Evolutionary conservation across 2,329 filamentous ascomycete species (phyloP), one percentile per base, ranked within the genome.

Genomic region (Stachybotrys elegans): DNA sequence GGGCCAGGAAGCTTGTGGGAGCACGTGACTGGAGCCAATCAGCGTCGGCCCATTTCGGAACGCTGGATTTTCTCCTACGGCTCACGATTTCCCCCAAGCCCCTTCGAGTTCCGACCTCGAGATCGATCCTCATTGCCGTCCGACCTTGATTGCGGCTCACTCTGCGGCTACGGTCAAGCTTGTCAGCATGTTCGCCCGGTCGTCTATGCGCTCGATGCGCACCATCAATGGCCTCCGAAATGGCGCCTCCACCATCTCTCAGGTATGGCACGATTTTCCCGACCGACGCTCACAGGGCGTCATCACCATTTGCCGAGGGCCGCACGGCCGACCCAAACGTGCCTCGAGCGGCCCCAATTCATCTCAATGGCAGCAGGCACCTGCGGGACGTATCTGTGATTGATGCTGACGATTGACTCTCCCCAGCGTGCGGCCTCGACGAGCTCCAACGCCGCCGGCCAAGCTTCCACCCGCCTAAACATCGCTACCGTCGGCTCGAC

Each of bases 181-280:
- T 56, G 69, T 69, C 70, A 78, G 86, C 68, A 96, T 97, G 92
- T 84, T 96, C 81, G 86, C 88, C 76, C 87, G 90, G 80, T 89
- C 90, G 73, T 83, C 83, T 75, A 75, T 94, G 79, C 89, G 89
- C 78, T 83, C 87, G 70, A 80, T 86, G 81, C 90, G 90, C 82
- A 79, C 85, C 65, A 79, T 90, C 77, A 86, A 84, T 76, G 78
- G 83, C 71, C 80, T 84, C 63, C 78, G 83, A 75, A 86, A 85
- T 76, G 78, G 80, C 71, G 76, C 83, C 67, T 76, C 81, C 68
- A 80, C 81, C 67, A 73, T 84, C 62, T 75, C 83, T 65, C 88
- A 84, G 84, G 89, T 88, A 83, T 78, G 83, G 51, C 58, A 61
- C 56, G 55, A 60, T 58, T 51, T n/a, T n/a, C n/a, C n/a, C n/a